phyloP scores from a whole-genome alignment of 495 filamentous ascomycete species.

The Staphylotrichum longicolle region DNA sequence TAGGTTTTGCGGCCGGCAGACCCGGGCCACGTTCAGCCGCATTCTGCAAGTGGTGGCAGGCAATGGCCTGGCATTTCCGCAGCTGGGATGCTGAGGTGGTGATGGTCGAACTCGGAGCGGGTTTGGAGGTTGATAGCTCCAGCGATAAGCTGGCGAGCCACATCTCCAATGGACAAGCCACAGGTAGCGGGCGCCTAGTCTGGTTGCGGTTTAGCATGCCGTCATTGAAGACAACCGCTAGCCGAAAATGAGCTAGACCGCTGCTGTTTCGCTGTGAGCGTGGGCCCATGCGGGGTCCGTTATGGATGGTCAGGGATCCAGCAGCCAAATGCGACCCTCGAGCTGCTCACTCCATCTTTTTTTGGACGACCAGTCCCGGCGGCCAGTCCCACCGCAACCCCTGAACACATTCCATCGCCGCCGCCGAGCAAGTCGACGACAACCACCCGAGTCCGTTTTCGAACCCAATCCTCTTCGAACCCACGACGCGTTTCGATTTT shows the following conservation, averaged over 20 bases:
- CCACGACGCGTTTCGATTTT: not conserved
- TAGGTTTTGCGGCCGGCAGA: conserved; percentile 24
- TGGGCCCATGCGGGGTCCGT: conserved; percentile 10
- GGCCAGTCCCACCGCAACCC: conserved; percentile 8
- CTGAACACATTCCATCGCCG: conserved; percentile 10
- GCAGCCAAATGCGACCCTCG: conserved; percentile 3
- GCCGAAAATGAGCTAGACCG: not conserved
- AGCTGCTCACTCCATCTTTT: conserved; percentile 12
- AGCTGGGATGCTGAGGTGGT: not conserved
- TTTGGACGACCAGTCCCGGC: not conserved
- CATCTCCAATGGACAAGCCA: not conserved
- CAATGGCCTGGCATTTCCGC: conserved; percentile 19
- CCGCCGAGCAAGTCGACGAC: conserved; percentile 1
- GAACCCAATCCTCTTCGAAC: not conserved
- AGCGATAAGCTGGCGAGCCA: not conserved
- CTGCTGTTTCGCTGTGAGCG: not conserved
- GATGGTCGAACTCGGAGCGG: not conserved
- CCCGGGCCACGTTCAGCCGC: conserved; percentile 31
- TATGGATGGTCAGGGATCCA: conserved; percentile 4
- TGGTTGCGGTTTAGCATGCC: not conserved
- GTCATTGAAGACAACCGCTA: not conserved
- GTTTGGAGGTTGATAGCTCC: not conserved
- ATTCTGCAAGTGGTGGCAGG: conserved; percentile 30
- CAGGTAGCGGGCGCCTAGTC: not conserved
- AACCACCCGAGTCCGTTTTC: not conserved